Base-by-base conservation (phyloP, 495 filamentous ascomycete species). In the Aspergillus conjunctus region DNA sequence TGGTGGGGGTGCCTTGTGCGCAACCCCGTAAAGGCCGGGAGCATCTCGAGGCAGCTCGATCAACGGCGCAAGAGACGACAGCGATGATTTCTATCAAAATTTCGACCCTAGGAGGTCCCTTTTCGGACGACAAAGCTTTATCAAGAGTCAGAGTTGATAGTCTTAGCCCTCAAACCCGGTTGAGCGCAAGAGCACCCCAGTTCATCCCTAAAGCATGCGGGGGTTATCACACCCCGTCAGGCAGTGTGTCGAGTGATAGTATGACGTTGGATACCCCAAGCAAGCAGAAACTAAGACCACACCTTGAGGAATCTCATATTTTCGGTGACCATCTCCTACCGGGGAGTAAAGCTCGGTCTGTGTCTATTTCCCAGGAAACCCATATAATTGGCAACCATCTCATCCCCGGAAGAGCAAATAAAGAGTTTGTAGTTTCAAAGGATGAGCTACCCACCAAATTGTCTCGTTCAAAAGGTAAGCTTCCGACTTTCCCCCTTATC, bases 351-450 rank as follows among this genome's bases (percentile, higher is more conserved):
- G 12, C 31, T 31, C 26, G 26, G 5, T 17, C 14, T 5, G 26
- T 6, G 18, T n/a, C 33, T 18, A 50, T 21, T 11, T 26, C 2
- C 26, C 7, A 15, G 7, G 37, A 37, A 31, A 15, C 30, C 14
- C 65, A 64, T 51, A 48, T 68, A 15, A 55, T 60, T 45, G 68
- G 68, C 2, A 50, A 70, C 22, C 65, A 70, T 51, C 44, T 68
- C 20, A 51, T 70, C 0, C 68, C 68, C 4, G 65, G 68, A 41
- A 61, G 60, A 22, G 37, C 60, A 20, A 20, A 22, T 11, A 54
- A 39, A 18, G 32, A 1, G 26, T 5, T 18, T 7, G 33, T 1
- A 26, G 10, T 33, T 26, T 14, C 10, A 55, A 21, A n/a, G 31
- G 20, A 33, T 10, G 14, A 18, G n/a, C 34, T 30, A 17, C 12